Evolutionary conservation across 2,329 filamentous ascomycete species (phyloP).

Genomic region (Aphanocladium album): DNA sequence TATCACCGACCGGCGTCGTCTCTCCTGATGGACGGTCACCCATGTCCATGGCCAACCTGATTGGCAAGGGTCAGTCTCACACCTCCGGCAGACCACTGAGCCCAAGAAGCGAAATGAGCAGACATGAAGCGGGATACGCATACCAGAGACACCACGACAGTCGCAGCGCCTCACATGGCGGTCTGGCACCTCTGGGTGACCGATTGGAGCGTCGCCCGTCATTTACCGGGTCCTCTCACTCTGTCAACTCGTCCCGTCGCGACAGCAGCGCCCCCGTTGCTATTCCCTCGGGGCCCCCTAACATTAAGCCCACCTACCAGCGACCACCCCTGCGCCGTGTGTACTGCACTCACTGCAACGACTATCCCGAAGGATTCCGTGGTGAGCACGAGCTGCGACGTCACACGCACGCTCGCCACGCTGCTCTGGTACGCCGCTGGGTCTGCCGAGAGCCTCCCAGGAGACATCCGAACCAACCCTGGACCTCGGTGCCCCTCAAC

Average conservation of each 20-base stretch:
- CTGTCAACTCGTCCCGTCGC: slow-evolving; percentile 1
- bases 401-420: slow-evolving; percentile 57
- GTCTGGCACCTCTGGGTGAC: background rate
- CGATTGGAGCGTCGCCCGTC: slow-evolving; percentile 3
- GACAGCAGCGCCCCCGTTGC: slow-evolving; percentile 9
- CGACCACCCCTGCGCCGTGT: slow-evolving; percentile 63
- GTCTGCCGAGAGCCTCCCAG: slow-evolving; percentile 48
- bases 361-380: slow-evolving; percentile 80
- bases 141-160: background rate
- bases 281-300: slow-evolving; percentile 2
- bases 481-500: slow-evolving; percentile 42
- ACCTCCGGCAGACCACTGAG: background rate
- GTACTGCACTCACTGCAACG: slow-evolving; percentile 71
- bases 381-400: slow-evolving; percentile 81
- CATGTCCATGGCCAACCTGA: slow-evolving; percentile 6
- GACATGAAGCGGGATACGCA: background rate
- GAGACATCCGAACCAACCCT: slow-evolving; percentile 29
- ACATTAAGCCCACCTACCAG: slow-evolving; percentile 40
- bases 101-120: slow-evolving; percentile 1
- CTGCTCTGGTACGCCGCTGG: slow-evolving; percentile 50
- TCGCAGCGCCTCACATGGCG: background rate
- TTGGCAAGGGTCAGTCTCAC: background rate
- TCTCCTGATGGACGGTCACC: slow-evolving; percentile 2
- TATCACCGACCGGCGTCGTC: background rate
- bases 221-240: slow-evolving; percentile 1